Percentiles rank a stretch among this genome's conserved stretches.
Conservation (phyloP, 768 basidiomycete genomes). For the Pleurotus tuber-regium region DNA sequence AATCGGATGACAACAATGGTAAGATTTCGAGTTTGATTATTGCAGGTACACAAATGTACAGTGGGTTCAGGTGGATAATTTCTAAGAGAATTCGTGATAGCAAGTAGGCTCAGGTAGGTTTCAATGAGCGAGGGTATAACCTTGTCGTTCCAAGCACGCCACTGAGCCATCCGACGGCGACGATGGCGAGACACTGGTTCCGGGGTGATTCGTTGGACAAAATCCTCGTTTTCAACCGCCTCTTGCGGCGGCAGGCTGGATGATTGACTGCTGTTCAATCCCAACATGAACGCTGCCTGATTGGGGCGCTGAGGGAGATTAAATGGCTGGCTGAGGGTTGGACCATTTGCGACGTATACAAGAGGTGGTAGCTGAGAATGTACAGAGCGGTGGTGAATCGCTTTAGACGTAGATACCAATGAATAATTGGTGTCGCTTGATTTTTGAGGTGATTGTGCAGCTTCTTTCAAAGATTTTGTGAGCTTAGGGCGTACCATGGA, state of each 20-base stretch:
- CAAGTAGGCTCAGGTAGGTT: background rate
- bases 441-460: too few relatives aligned
- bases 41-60: background rate
- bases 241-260: background rate
- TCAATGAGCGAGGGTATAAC: background rate
- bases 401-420: background rate
- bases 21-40: background rate
- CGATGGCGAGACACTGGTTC: background rate
- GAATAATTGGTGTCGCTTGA: background rate
- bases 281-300: background rate
- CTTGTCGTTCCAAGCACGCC: background rate
- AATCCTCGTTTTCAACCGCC: background rate
- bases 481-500: too few relatives aligned
- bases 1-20: slow-evolving; percentile 5
- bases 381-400: background rate
- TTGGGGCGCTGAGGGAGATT: background rate
- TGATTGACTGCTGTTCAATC: background rate
- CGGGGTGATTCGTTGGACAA: background rate
- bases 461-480: too few relatives aligned
- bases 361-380: background rate
- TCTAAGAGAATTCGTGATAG: background rate
- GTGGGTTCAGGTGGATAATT: background rate
- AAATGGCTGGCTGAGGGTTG: background rate
- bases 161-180: background rate
- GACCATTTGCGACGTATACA: background rate